Conservation (phyloP, 139 green algal species). For the Chlamydomonas sphaeroides region DNA sequence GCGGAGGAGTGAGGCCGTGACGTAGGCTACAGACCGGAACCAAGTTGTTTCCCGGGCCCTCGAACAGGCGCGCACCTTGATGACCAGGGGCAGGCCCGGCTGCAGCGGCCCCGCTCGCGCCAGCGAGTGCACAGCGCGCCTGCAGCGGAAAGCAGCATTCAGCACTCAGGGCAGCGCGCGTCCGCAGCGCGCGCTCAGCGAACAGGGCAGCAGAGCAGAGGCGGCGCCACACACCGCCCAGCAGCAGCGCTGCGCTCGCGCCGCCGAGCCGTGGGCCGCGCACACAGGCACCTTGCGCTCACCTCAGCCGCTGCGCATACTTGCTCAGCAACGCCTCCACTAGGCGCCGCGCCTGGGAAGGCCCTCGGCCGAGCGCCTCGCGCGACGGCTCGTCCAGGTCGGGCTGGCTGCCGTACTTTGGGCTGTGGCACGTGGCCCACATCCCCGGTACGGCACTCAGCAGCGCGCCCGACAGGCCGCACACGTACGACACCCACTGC, state of each 20-base stretch:
- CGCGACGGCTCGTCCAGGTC: constrained; percentile 11
- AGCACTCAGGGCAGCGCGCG: too few relatives aligned
- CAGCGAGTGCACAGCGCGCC: constrained; percentile 27
- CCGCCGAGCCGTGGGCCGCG: too few relatives aligned
- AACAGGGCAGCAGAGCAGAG: too few relatives aligned
- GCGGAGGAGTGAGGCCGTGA: too few relatives aligned
- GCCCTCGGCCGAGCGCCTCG: constrained; percentile 2
- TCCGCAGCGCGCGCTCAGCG: too few relatives aligned
- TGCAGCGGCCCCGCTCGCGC: constrained; percentile 10
- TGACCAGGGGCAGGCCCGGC: constrained; percentile 17
- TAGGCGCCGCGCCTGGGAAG: constrained; percentile 7
- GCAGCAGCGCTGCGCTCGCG: too few relatives aligned
- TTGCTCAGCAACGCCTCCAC: constrained; percentile 13
- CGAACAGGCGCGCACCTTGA: constrained; percentile 13
- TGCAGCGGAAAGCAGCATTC: too few relatives aligned
- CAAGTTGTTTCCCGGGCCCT: too few relatives aligned
- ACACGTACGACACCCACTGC: constrained; percentile 41
- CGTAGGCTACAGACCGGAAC: too few relatives aligned
- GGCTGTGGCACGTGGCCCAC: constrained; percentile 29
- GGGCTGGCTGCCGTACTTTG: constrained; percentile 17
- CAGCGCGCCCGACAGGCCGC: constrained; percentile 16
- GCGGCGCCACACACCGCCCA: too few relatives aligned
- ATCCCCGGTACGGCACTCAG: constrained; percentile 26
- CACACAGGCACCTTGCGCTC: neutral
- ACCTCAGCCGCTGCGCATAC: constrained; percentile 21